These are phyloP conservation scores for Lichtheimia ramosa DNA, from an alignment of 371 early-diverging fungal species.

Conservation along the genomic window DNA sequence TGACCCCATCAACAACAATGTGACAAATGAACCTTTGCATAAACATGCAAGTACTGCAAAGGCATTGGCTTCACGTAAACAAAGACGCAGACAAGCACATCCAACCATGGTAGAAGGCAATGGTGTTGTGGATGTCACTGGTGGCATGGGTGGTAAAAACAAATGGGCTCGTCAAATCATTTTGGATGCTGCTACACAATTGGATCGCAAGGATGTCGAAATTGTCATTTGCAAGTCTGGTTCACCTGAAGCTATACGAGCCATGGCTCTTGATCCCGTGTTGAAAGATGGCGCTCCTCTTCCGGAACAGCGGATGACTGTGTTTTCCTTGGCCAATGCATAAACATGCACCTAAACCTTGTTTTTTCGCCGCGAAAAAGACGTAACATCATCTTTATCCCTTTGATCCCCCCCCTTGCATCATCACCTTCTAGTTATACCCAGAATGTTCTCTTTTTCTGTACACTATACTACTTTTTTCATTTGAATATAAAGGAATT, in stretches of 20 bases:
- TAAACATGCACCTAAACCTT: background rate
- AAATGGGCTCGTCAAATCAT: conserved; percentile 42
- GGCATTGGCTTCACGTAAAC: conserved; percentile 3
- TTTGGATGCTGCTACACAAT: conserved; percentile 8
- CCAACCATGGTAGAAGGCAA: background rate
- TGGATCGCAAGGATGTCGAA: conserved; percentile 15
- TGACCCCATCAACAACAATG: background rate
- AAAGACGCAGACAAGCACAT: background rate
- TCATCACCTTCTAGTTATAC: background rate
- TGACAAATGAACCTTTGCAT: background rate
- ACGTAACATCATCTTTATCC: background rate
- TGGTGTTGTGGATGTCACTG: conserved; percentile 40
- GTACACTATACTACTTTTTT: too few relatives aligned
- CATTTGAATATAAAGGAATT: too few relatives aligned
- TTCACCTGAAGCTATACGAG: conserved; percentile 21
- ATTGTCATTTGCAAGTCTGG: conserved; percentile 33
- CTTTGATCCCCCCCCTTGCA: background rate
- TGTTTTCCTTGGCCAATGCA: conserved; percentile 14
- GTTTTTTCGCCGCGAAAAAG: background rate
- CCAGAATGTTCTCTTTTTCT: too few relatives aligned
- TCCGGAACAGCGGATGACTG: conserved; percentile 21
- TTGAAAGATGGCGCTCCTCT: conserved; percentile 7
- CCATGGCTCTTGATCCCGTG: conserved; percentile 24
- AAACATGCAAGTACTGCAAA: conserved; percentile 8
- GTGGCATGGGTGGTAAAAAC: conserved; percentile 47